Evolutionary conservation across 2,329 filamentous ascomycete species (phyloP).

Genomic region (Zymoseptoria passerinii): DNA sequence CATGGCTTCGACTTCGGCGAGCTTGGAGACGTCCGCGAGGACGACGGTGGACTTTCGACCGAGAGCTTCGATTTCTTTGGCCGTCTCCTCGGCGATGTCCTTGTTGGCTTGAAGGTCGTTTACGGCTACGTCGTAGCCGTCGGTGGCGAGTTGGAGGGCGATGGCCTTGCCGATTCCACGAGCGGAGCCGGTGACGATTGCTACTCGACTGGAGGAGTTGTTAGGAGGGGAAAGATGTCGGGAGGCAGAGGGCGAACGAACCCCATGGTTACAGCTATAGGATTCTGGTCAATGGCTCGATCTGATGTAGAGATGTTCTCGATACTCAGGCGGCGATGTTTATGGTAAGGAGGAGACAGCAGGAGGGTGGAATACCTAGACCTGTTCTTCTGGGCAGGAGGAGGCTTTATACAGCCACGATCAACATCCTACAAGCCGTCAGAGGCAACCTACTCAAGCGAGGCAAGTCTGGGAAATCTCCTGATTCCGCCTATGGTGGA

Average conservation of each 20-base stretch:
- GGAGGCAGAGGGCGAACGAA: background rate
- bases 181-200: conserved; percentile 30
- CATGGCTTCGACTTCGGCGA: conserved; percentile 45
- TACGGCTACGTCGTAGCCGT: conserved; percentile 59
- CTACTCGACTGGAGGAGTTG: conserved; percentile 12
- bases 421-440: background rate
- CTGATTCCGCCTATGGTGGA: background rate
- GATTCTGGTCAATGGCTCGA: background rate
- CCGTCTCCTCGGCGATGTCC: conserved; percentile 44
- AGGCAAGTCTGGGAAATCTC: background rate
- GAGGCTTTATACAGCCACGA: background rate
- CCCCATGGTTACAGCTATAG: background rate
- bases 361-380: too few relatives aligned
- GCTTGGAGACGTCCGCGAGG: conserved; percentile 54
- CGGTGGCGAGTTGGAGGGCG: conserved; percentile 53
- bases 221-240: background rate
- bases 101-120: conserved; percentile 53
- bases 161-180: conserved; percentile 49
- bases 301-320: background rate
- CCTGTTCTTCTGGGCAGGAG: too few relatives aligned
- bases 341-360: too few relatives aligned
- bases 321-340: too few relatives aligned
- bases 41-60: conserved; percentile 45
- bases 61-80: conserved; percentile 44
- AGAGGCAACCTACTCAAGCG: background rate